phyloP scores from a whole-genome alignment of 768 basidiomycete species.

The Psilocybe cyanescens region DNA sequence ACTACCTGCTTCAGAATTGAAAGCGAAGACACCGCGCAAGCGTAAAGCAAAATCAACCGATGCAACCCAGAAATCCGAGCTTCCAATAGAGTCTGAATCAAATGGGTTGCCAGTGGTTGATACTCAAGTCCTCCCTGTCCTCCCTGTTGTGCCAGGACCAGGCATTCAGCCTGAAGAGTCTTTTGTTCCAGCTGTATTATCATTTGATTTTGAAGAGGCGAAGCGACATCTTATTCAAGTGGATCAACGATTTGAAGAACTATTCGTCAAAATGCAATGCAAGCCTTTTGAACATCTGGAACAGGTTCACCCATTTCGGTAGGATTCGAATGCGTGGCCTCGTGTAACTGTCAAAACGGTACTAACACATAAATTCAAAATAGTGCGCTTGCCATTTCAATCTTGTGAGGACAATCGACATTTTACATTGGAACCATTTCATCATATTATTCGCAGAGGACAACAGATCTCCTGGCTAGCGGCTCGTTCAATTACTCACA shows the following conservation, averaged over 20 bases:
- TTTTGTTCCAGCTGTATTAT: slow-evolving; percentile 70
- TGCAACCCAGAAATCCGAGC: background rate
- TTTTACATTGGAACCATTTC: background rate
- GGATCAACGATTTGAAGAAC: slow-evolving; percentile 71
- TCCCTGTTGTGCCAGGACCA: background rate
- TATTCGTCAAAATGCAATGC: slow-evolving; percentile 71
- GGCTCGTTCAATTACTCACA: slow-evolving; percentile 81
- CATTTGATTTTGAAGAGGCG: slow-evolving; percentile 79
- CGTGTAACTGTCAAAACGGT: background rate
- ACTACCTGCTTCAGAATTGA: slow-evolving; percentile 5
- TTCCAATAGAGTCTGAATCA: background rate
- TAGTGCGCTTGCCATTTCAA: slow-evolving; percentile 73
- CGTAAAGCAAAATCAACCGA: slow-evolving; percentile 15
- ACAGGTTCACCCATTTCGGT: slow-evolving; percentile 84
- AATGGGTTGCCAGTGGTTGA: background rate
- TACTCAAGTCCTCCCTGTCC: background rate
- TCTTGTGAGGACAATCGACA: slow-evolving; percentile 51
- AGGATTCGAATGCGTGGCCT: slow-evolving; percentile 14
- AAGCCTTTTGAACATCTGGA: slow-evolving; percentile 79
- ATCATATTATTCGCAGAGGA: slow-evolving; percentile 41
- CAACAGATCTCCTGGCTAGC: slow-evolving; percentile 90
- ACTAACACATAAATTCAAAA: background rate
- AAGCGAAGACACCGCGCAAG: slow-evolving; percentile 11
- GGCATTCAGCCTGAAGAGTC: slow-evolving; percentile 23
- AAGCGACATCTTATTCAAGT: slow-evolving; percentile 67